Evolutionary conservation across 1,284 basidiomycete genomes (phyloP).

Genomic region (Inonotus obliquus): DNA sequence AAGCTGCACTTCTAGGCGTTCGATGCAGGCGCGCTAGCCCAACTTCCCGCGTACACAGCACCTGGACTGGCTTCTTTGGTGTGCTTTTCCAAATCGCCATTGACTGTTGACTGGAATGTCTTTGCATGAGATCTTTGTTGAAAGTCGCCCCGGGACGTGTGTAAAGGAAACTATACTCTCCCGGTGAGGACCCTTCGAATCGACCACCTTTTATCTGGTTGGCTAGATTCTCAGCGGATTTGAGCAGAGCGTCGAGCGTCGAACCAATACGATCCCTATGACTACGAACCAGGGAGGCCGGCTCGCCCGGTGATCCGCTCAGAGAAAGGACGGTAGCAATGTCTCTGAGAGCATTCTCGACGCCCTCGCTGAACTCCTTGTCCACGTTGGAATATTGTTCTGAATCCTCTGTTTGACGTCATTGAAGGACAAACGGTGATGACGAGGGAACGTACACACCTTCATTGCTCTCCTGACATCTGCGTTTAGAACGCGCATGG

Average conservation of each 20-base stretch:
- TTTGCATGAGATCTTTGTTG: slow-evolving; percentile 17
- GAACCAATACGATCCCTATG: slow-evolving; percentile 10
- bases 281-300: slow-evolving; percentile 4
- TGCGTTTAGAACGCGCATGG: not conserved
- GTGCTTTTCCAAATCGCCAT: slow-evolving; percentile 6
- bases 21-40: slow-evolving; percentile 3
- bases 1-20: not conserved
- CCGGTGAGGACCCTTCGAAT: not conserved
- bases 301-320: slow-evolving; percentile 9
- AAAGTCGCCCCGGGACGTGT: slow-evolving; percentile 9
- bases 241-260: slow-evolving; percentile 8
- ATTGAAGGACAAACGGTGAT: not conserved
- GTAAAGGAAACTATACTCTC: slow-evolving; percentile 13
- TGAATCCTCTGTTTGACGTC: not conserved
- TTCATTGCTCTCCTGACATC: not conserved
- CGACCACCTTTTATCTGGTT: not conserved
- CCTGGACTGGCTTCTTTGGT: slow-evolving; percentile 3
- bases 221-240: slow-evolving; percentile 10
- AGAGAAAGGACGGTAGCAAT: slow-evolving; percentile 14
- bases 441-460: not conserved
- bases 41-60: slow-evolving; percentile 12
- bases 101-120: not conserved
- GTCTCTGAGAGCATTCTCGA: slow-evolving; percentile 4
- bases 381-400: not conserved
- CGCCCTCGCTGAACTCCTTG: not conserved